Conservation (phyloP, 441 rosid genomes). For the Corymbia calophylla region DNA sequence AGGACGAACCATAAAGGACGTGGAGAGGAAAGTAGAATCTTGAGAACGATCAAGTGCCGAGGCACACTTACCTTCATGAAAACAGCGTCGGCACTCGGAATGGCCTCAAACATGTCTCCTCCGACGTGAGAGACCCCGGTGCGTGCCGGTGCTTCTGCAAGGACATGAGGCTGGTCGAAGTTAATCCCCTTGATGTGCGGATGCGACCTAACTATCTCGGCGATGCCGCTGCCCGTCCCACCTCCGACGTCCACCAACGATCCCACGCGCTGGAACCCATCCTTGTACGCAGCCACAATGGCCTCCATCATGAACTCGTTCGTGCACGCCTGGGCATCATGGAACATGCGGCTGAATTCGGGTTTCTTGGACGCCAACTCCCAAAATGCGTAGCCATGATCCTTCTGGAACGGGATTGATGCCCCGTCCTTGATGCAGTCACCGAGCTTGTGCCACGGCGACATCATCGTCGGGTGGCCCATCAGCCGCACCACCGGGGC, state of each 20-base stretch:
- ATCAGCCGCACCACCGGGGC: constrained; percentile 16
- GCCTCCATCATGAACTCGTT: background rate
- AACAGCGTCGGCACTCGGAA: constrained; percentile 1
- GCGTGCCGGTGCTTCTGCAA: background rate
- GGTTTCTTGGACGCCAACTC: background rate
- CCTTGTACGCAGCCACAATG: background rate
- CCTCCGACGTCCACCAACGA: constrained; percentile 10
- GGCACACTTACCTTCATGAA: background rate
- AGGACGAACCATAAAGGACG: background rate
- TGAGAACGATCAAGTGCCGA: background rate
- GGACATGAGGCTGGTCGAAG: constrained; percentile 10
- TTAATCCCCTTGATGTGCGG: constrained; percentile 6
- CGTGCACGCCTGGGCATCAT: background rate
- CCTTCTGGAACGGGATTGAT: background rate
- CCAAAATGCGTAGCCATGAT: background rate
- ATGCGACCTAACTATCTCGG: background rate
- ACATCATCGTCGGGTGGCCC: constrained; percentile 1
- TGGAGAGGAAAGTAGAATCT: background rate
- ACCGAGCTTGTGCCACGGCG: constrained; percentile 23
- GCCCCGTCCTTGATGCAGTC: constrained; percentile 17
- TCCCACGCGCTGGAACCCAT: background rate
- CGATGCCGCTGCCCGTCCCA: background rate
- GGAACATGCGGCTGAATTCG: background rate
- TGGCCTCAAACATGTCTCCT: constrained; percentile 2
- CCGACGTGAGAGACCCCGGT: constrained; percentile 1